Conservation (phyloP, 441 rosid genomes). For the Corymbia calophylla region DNA sequence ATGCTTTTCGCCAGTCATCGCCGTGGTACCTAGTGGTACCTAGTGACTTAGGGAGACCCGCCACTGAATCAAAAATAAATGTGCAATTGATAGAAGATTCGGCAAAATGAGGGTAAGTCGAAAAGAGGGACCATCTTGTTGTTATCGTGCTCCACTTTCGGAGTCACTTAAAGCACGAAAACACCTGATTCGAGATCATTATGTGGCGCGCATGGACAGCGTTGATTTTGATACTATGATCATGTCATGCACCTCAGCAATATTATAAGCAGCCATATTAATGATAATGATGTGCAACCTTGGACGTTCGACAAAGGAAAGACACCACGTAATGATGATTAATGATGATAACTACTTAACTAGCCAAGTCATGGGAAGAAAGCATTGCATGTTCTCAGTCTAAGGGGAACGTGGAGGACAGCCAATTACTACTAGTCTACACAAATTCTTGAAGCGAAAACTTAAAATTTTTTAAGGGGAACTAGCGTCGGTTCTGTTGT, state of each 20-base stretch:
- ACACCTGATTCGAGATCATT: not conserved
- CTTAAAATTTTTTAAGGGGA: not conserved
- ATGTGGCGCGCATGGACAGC: not conserved
- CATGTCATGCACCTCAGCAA: not conserved
- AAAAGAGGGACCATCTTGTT: not conserved
- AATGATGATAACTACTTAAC: not conserved
- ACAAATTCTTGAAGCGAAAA: not conserved
- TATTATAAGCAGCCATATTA: not conserved
- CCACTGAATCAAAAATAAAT: not conserved
- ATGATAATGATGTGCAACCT: not conserved
- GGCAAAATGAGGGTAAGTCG: not conserved
- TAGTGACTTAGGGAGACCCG: not conserved
- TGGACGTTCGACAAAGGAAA: not conserved
- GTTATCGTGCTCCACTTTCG: not conserved
- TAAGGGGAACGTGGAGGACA: not conserved
- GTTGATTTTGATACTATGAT: not conserved
- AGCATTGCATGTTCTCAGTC: not conserved
- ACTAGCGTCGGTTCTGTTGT: rapidly evolving
- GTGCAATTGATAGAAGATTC: not conserved
- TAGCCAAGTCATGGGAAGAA: not conserved
- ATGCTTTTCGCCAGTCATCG: not conserved
- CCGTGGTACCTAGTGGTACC: not conserved
- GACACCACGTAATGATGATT: not conserved
- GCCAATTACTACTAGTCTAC: not conserved
- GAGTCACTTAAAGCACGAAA: not conserved